Conservation (phyloP, 352 stramenopile genomes). For the Phytopythium mirpurense region DNA sequence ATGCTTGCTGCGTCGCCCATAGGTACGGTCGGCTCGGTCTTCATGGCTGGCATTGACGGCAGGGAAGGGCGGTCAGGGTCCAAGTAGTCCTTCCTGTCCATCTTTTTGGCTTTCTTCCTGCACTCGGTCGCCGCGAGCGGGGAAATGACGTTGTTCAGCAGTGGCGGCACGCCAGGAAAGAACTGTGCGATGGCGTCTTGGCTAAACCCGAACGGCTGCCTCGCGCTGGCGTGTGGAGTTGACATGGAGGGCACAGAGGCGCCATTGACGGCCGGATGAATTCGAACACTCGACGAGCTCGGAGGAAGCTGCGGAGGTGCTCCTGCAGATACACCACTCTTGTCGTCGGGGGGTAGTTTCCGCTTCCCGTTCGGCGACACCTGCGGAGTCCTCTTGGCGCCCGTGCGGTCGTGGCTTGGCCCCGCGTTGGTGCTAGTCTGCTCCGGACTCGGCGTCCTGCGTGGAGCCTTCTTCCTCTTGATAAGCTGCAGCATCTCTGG, state of each 20-base stretch:
- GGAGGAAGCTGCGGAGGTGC: slow-evolving; percentile 9
- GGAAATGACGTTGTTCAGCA: slow-evolving; percentile 68
- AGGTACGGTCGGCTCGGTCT: not conserved
- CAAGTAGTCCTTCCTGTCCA: slow-evolving; percentile 41
- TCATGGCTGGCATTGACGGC: not conserved
- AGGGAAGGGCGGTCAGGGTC: not conserved
- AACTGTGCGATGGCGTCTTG: slow-evolving; percentile 27
- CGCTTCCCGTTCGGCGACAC: slow-evolving; percentile 42
- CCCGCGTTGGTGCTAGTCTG: not conserved
- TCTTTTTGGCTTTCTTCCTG: slow-evolving; percentile 74
- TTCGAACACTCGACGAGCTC: slow-evolving; percentile 19
- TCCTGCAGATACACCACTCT: not conserved
- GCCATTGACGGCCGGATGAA: slow-evolving; percentile 33
- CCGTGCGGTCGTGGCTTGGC: not conserved
- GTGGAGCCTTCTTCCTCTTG: slow-evolving; percentile 74
- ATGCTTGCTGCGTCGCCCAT: not conserved
- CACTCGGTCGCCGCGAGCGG: slow-evolving; percentile 52
- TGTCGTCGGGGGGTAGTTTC: slow-evolving; percentile 25
- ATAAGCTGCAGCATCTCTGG: slow-evolving; percentile 71
- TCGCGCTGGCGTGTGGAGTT: slow-evolving; percentile 25
- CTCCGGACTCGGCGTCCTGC: slow-evolving; percentile 23
- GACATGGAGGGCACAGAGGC: slow-evolving; percentile 26
- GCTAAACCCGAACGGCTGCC: slow-evolving; percentile 15
- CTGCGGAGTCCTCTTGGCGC: slow-evolving; percentile 26
- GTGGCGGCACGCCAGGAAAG: slow-evolving; percentile 21